Evolutionary conservation across 176 grass and related monocot species (phyloP).

Genomic region (Oryza nivara): DNA sequence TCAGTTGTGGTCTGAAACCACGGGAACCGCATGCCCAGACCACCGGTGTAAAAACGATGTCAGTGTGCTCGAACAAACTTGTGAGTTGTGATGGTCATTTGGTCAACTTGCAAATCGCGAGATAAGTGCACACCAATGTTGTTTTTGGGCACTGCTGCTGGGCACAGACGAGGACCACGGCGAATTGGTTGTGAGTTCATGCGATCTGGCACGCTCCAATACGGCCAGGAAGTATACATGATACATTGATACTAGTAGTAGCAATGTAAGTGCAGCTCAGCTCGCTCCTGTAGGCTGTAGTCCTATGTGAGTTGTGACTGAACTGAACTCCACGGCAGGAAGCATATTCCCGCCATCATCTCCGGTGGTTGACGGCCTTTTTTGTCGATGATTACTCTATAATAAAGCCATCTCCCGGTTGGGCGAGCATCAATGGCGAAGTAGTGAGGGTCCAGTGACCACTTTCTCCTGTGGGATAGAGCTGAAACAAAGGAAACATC

Average conservation of each 20-base stretch:
- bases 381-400: not conserved
- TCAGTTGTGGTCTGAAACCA: not conserved
- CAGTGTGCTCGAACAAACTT: no score
- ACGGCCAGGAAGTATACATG: not conserved
- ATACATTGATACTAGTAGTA: no score
- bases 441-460: not conserved
- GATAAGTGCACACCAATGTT: not conserved
- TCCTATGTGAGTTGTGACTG: no score
- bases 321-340: not conserved
- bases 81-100: not conserved
- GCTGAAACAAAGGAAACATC: not conserved
- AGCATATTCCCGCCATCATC: not conserved
- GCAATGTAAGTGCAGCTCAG: not conserved
- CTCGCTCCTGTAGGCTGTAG: no score
- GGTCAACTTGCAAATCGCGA: not conserved
- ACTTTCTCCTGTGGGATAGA: not conserved
- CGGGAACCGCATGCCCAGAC: not conserved
- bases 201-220: not conserved
- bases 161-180: not conserved
- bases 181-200: not conserved
- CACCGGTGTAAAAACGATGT: not conserved
- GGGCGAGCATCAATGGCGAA: not conserved
- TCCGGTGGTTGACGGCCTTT: not conserved
- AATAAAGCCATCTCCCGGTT: not conserved
- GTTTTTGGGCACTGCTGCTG: not conserved